These are phyloP conservation scores for Arbutus unedo DNA, from an alignment of 148 eudicot species.

Conservation along the genomic window DNA sequence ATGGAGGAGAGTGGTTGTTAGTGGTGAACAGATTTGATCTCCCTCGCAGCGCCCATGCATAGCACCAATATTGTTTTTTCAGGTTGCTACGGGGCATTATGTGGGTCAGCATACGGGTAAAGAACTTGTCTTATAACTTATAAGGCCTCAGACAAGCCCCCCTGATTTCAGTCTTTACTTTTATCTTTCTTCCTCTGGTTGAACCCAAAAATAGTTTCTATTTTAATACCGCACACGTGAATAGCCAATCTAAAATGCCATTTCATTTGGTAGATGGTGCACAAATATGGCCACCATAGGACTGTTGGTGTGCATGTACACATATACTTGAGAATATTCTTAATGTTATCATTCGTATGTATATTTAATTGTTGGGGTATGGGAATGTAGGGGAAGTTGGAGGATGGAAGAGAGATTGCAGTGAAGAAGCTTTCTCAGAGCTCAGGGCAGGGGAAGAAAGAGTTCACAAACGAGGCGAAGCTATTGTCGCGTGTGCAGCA, in stretches of 20 bases:
- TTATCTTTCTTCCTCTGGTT: too few relatives aligned
- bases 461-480: conserved; percentile 89
- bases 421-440: conserved; percentile 71
- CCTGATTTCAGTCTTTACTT: too few relatives aligned
- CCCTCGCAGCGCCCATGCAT: not conserved
- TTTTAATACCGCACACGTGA: not conserved
- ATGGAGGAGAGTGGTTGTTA: not conserved
- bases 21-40: not conserved
- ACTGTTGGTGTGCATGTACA: not conserved
- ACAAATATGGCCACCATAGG: not conserved
- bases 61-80: too few relatives aligned
- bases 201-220: too few relatives aligned
- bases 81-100: too few relatives aligned
- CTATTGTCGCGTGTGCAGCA: conserved; percentile 83
- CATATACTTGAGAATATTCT: not conserved
- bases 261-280: not conserved
- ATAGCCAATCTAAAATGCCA: not conserved
- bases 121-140: too few relatives aligned
- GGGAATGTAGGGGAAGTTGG: conserved; percentile 62
- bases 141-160: too few relatives aligned
- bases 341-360: not conserved
- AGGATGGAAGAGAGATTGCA: conserved; percentile 84
- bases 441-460: conserved; percentile 78
- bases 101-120: too few relatives aligned
- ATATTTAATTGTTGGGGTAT: not conserved